phyloP scores from a whole-genome alignment of 2,329 filamentous ascomycete species.

The Thyridium curvatum region DNA sequence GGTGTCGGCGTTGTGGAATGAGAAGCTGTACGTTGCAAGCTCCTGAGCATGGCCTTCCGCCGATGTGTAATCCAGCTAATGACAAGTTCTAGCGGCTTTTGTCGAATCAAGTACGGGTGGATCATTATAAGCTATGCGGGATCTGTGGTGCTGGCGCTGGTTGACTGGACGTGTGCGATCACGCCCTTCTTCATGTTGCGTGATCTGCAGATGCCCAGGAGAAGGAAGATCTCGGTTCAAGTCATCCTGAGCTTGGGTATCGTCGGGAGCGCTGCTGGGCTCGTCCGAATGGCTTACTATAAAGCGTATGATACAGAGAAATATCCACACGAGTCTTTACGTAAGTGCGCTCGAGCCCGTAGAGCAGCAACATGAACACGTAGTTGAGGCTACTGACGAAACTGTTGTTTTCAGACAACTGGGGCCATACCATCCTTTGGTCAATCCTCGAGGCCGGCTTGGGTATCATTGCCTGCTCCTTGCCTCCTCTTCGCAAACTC shows the following conservation, averaged over 20 bases:
- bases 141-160: constrained; percentile 13
- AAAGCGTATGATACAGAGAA: constrained; percentile 3
- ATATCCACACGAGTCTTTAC: constrained; percentile 6
- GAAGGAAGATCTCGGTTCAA: constrained; percentile 11
- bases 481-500: constrained; percentile 10
- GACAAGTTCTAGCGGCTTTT: background rate
- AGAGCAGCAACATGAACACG: no score
- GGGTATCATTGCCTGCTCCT: constrained; percentile 10
- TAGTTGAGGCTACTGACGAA: background rate
- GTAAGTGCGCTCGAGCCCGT: constrained; percentile 2
- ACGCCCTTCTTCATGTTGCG: constrained; percentile 20
- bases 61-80: no score
- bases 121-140: constrained; percentile 11
- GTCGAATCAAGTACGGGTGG: constrained; percentile 6
- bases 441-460: constrained; percentile 9
- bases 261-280: background rate
- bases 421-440: constrained; percentile 8
- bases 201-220: constrained; percentile 16
- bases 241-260: constrained; percentile 7
- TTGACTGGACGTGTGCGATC: constrained; percentile 20
- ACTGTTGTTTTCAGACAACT: constrained; percentile 2
- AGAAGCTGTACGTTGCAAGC: constrained; percentile 8
- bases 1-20: constrained; percentile 13
- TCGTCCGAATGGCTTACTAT: constrained; percentile 2
- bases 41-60: constrained; percentile 8